Percentiles rank a stretch among this genome's conserved stretches.
phyloP scores from a whole-genome alignment of 345 rosid genomes.

The Eucalyptus coolabah region DNA sequence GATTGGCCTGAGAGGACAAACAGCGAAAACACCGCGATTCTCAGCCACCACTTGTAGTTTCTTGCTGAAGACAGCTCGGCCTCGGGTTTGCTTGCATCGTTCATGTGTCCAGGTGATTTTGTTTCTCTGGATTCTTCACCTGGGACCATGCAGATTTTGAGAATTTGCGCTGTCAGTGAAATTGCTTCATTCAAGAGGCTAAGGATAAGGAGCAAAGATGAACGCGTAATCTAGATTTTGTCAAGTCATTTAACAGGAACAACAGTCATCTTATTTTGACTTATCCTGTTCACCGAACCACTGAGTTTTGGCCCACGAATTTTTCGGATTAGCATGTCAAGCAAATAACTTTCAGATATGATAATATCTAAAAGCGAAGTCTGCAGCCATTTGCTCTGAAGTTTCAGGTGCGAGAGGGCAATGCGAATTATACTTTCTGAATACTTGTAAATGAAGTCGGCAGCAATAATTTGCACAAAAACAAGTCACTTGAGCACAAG shows the following conservation, averaged over 20 bases:
- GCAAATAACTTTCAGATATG: neutral
- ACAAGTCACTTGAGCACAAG: neutral
- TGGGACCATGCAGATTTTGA: neutral
- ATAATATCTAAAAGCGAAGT: neutral
- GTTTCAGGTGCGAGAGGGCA: neutral
- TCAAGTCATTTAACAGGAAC: neutral
- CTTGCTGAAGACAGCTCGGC: neutral
- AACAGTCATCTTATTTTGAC: neutral
- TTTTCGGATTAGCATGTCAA: neutral
- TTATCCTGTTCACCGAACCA: neutral
- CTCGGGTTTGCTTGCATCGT: neutral
- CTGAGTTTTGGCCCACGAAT: neutral
- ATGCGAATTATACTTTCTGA: neutral
- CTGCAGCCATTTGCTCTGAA: neutral
- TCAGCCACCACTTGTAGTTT: neutral
- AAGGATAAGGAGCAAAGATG: neutral
- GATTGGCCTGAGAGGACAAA: conserved; percentile 30
- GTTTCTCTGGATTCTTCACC: neutral
- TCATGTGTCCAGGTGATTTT: neutral
- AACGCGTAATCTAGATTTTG: neutral
- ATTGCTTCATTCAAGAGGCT: neutral
- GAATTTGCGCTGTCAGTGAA: neutral
- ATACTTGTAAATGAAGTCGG: neutral
- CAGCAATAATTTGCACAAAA: neutral
- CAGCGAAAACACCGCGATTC: neutral